phyloP scores from a whole-genome alignment of 768 basidiomycete genomes.

The Tylopilus cervinicoccineus region DNA sequence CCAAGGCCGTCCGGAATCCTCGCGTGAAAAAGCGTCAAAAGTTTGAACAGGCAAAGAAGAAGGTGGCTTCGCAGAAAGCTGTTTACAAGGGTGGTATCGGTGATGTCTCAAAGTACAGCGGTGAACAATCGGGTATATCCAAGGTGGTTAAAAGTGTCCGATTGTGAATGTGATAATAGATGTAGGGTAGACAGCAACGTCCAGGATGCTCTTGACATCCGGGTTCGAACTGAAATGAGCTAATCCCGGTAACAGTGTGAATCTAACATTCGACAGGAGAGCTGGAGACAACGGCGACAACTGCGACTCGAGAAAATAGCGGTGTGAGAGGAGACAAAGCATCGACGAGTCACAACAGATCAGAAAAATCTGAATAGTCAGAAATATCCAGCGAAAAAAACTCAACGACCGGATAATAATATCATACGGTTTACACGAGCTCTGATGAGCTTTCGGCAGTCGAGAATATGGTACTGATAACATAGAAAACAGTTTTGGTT shows the following conservation, averaged over 20 bases:
- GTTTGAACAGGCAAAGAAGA: conserved; percentile 95
- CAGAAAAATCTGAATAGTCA: conserved; percentile 2
- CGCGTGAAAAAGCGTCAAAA: conserved; percentile 94
- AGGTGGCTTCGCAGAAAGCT: conserved; percentile 82
- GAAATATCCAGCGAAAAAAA: conserved; percentile 11
- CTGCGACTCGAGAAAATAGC: conserved; percentile 13
- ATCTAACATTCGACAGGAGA: conserved; percentile 11
- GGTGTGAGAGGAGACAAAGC: conserved; percentile 8
- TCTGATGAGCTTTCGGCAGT: conserved; percentile 6
- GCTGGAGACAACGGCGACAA: background rate
- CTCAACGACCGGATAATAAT: conserved; percentile 20
- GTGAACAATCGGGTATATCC: conserved; percentile 91
- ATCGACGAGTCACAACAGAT: conserved; percentile 1
- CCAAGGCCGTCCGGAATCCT: conserved; percentile 91
- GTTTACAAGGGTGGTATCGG: conserved; percentile 87
- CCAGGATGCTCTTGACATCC: conserved; percentile 11
- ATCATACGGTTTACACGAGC: conserved; percentile 23
- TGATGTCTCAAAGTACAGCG: conserved; percentile 74
- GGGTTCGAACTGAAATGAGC: conserved; percentile 12
- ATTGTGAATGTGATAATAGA: conserved; percentile 36
- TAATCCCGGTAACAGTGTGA: conserved; percentile 7
- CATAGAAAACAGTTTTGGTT: conserved; percentile 9
- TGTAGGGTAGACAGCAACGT: conserved; percentile 8
- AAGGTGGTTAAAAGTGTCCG: conserved; percentile 85
- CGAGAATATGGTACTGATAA: conserved; percentile 27